These are phyloP conservation scores for Ustilago cynodontis DNA, from an alignment of 1,284 basidiomycete genomes.

Conservation along the genomic window DNA sequence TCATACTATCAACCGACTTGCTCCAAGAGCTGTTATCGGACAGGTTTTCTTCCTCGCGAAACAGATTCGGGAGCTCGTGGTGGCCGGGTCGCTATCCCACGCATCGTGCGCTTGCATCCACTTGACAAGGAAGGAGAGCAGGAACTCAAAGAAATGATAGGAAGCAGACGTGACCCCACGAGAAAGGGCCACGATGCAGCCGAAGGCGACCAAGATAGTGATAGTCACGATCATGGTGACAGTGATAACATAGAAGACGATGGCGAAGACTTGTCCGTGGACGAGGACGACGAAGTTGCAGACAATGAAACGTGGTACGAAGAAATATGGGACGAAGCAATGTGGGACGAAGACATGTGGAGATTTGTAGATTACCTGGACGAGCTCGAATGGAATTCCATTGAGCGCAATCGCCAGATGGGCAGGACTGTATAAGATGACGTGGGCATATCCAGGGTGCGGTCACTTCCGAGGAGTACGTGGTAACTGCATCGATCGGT, in stretches of 20 bases:
- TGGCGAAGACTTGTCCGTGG: too few species aligned
- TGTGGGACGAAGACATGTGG: too few species aligned
- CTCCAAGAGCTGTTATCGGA: not conserved
- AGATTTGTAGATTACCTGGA: too few species aligned
- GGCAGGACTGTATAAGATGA: too few species aligned
- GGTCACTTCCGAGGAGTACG: too few species aligned
- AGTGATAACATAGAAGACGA: not conserved
- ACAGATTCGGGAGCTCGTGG: not conserved
- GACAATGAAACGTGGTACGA: too few species aligned
- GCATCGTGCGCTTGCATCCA: not conserved
- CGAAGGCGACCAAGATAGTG: not conserved
- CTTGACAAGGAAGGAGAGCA: not conserved
- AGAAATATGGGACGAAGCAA: too few species aligned
- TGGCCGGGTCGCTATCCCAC: not conserved
- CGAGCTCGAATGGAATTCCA: too few species aligned
- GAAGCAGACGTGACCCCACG: not conserved
- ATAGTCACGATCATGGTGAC: not conserved
- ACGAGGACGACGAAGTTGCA: too few species aligned
- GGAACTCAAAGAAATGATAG: not conserved
- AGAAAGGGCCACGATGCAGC: not conserved
- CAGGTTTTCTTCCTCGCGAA: constrained; percentile 9
- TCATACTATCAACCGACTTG: not conserved
- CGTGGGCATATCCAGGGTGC: too few species aligned
- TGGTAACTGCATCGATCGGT: not conserved
- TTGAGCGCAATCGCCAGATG: too few species aligned